Evolutionary conservation across 176 grass and related monocot species (phyloP), one percentile per base, ranked within the genome.

Genomic region (Lolium perenne): DNA sequence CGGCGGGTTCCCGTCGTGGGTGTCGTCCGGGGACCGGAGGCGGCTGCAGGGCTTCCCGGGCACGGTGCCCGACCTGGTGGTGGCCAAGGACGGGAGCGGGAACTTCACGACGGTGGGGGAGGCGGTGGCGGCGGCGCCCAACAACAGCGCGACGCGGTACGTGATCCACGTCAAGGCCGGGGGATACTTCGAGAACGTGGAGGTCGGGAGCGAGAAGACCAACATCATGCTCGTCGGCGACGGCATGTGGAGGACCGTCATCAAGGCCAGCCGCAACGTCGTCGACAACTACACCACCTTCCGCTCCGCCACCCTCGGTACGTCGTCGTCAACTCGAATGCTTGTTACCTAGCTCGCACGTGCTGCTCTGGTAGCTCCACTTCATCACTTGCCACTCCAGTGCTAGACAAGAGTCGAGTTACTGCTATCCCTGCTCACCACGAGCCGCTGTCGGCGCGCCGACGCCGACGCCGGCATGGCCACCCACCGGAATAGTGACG

Each of bases 231-330:
- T 97, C 50, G 81, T 97, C 47, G 95, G 95, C 63, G 95, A 97
- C 71, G 95, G 95, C 7, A 95, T 93, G 80, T 94, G 95, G 91
- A 91, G 58, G 85, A 97, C 95, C 35, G 87, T 94, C 10, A 94
- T 97, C 78, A 97, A 97, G 71, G 91, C 91, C 54, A 91, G 89
- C 84, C 80, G 95, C 74, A 97, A 74, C 80, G 89, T 95, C 50
- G 88, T 93, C 55, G 95, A 97, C 71, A 94, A 94, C 86, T 95
- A n/a, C 74, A 97, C 95, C 86, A 97, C 95, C 10, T 97, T 97
- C 91, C 80, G 95, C 46, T 97, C 95, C 13, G 95, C 95, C 4
- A 97, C 95, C 32, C 66, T 97, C 67, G 95, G 95, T 97, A 68
- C 20, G 25, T 2, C 59, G 25, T 2, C 59, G 60, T 16, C 7